Conservation (phyloP, 208 protist species). For the Trypanosomatidae sp. region DNA sequence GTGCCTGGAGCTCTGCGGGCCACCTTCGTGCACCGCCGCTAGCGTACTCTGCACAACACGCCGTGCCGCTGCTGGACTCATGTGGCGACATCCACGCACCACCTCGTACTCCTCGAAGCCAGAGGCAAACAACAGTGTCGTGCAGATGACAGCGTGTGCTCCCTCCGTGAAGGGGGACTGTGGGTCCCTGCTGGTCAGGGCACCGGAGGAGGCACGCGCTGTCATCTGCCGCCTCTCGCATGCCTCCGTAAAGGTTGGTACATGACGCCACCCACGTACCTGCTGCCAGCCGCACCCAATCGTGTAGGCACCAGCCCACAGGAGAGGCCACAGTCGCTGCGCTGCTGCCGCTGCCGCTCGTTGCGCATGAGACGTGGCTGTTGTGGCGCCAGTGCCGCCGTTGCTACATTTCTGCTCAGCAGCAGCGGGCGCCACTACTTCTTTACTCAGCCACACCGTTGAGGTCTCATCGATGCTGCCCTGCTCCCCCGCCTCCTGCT, state of each 20-base stretch:
- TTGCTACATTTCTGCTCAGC: constrained; percentile 16
- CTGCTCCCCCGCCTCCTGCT: background rate
- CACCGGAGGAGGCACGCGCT: background rate
- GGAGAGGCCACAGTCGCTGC: constrained; percentile 56
- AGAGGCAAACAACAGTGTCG: constrained; percentile 68
- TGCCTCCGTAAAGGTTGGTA: constrained; percentile 26
- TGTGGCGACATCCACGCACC: constrained; percentile 26
- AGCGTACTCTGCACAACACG: constrained; percentile 43
- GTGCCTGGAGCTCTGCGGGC: background rate
- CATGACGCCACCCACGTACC: constrained; percentile 24
- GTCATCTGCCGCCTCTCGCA: constrained; percentile 1
- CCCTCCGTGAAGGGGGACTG: background rate
- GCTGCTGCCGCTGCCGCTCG: constrained; percentile 24
- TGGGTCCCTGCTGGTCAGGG: background rate
- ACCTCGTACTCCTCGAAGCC: constrained; percentile 78
- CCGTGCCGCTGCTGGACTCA: constrained; percentile 61
- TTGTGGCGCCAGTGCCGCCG: constrained; percentile 2
- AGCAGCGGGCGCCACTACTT: background rate
- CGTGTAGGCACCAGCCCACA: constrained; percentile 59
- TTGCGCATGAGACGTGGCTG: constrained; percentile 22
- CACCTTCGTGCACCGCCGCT: background rate
- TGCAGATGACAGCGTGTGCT: constrained; percentile 30
- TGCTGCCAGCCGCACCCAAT: constrained; percentile 73
- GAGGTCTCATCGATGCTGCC: background rate
- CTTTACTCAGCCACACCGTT: background rate